Evolutionary conservation across 1,284 basidiomycete species (phyloP).

Genomic region (Apiotrichum siamense): DNA sequence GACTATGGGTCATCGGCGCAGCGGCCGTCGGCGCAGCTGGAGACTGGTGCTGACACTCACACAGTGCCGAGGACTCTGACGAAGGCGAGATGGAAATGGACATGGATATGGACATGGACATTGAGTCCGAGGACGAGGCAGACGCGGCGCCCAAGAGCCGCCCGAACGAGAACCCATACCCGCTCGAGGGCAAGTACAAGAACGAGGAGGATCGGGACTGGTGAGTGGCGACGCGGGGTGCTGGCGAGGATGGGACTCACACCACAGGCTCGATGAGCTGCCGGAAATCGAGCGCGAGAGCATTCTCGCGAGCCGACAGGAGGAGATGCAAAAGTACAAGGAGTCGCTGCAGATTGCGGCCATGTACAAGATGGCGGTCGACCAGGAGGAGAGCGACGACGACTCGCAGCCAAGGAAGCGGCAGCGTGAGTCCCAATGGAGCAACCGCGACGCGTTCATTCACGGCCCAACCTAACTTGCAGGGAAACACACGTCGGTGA

Average conservation of each 20-base stretch:
- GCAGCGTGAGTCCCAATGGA: slow-evolving; percentile 47
- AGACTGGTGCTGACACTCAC: neutral
- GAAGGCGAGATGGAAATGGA: slow-evolving; percentile 26
- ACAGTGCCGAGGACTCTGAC: slow-evolving; percentile 19
- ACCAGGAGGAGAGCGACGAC: slow-evolving; percentile 38
- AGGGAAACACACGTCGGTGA: slow-evolving; percentile 68
- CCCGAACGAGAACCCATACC: slow-evolving; percentile 66
- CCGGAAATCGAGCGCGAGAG: slow-evolving; percentile 84
- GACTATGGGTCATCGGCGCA: neutral
- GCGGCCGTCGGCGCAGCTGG: neutral
- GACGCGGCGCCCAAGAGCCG: slow-evolving; percentile 2
- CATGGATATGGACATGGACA: slow-evolving; percentile 37
- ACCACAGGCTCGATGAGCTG: slow-evolving; percentile 64
- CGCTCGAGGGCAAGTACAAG: slow-evolving; percentile 81
- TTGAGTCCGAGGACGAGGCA: slow-evolving; percentile 33
- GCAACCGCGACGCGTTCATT: no score
- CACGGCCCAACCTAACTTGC: slow-evolving; percentile 32
- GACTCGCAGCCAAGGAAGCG: slow-evolving; percentile 48
- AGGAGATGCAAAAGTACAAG: slow-evolving; percentile 69
- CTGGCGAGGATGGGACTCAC: neutral
- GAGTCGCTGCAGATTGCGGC: slow-evolving; percentile 69
- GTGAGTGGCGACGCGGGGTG: slow-evolving; percentile 52
- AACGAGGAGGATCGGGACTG: slow-evolving; percentile 72
- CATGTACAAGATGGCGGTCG: slow-evolving; percentile 58
- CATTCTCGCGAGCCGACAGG: slow-evolving; percentile 69